These are phyloP conservation scores for Brassica carinata DNA, from an alignment of 345 rosid species.

Conservation along the genomic window DNA sequence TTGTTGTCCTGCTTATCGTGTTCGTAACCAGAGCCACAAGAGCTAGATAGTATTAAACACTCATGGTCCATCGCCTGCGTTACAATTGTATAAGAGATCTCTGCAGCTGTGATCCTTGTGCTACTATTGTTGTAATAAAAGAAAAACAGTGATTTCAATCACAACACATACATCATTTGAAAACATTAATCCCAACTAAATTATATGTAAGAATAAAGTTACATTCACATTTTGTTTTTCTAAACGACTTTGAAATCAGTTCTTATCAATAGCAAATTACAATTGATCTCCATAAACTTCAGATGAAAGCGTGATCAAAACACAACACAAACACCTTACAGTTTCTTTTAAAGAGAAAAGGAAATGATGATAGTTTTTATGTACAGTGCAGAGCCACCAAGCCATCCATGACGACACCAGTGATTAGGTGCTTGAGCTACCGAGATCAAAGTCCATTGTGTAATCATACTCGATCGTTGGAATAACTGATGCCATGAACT, in stretches of 20 bases:
- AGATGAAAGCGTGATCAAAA: slow-evolving; percentile 13
- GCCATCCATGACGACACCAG: slow-evolving; percentile 28
- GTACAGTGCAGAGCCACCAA: slow-evolving; percentile 38
- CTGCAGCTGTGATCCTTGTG: slow-evolving; percentile 7
- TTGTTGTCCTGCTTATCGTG: slow-evolving; percentile 73
- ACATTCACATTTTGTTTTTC: slow-evolving; percentile 12
- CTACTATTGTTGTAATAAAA: slow-evolving; percentile 16
- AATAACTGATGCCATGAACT: slow-evolving; percentile 90
- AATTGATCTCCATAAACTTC: slow-evolving; percentile 8
- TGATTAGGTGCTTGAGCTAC: slow-evolving; percentile 73
- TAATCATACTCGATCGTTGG: slow-evolving; percentile 96
- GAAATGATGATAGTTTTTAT: slow-evolving; percentile 28
- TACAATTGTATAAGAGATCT: not conserved
- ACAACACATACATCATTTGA: not conserved
- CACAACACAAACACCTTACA: slow-evolving; percentile 21
- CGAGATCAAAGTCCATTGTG: slow-evolving; percentile 96
- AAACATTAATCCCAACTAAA: slow-evolving; percentile 5
- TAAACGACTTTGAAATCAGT: not conserved
- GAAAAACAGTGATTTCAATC: slow-evolving; percentile 14
- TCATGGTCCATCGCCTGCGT: not conserved
- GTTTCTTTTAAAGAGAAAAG: slow-evolving; percentile 12
- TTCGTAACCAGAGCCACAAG: slow-evolving; percentile 55
- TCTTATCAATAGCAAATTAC: slow-evolving; percentile 11
- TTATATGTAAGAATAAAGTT: slow-evolving; percentile 9
- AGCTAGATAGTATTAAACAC: slow-evolving; percentile 22